Conservation (phyloP, 2,329 filamentous ascomycete genomes). For the Monosporascus sp. region DNA sequence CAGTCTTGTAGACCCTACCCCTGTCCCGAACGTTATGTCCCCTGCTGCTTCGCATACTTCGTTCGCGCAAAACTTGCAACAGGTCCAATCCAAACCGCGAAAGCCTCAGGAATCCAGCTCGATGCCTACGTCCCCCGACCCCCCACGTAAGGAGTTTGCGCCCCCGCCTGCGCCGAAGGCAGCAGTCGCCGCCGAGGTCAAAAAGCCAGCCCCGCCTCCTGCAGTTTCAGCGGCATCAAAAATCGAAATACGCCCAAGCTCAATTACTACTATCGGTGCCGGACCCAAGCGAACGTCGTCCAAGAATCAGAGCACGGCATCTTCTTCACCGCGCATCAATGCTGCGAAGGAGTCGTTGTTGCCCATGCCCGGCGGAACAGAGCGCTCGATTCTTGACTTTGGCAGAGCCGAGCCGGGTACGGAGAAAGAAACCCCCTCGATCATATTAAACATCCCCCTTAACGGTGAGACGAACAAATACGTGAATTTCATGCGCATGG, state of each 20-base stretch:
- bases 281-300: conserved; percentile 23
- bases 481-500: conserved; percentile 90
- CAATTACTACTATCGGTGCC: conserved; percentile 29
- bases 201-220: conserved; percentile 32
- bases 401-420: conserved; percentile 55
- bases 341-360: conserved; percentile 42
- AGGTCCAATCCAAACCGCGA: conserved; percentile 22
- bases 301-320: conserved; percentile 33
- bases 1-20: conserved; percentile 72
- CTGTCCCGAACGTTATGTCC: conserved; percentile 37
- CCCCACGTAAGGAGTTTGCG: conserved; percentile 31
- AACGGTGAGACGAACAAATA: conserved; percentile 82
- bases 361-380: conserved; percentile 30
- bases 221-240: conserved; percentile 18
- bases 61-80: conserved; percentile 27
- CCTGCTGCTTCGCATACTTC: conserved; percentile 33
- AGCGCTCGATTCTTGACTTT: conserved; percentile 58
- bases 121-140: conserved; percentile 39
- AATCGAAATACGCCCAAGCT: conserved; percentile 29
- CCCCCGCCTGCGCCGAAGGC: conserved; percentile 28
- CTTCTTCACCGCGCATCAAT: conserved; percentile 46
- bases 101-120: conserved; percentile 32
- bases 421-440: conserved; percentile 63
- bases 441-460: conserved; percentile 78
- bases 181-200: conserved; percentile 29